Evolutionary conservation across 495 filamentous ascomycete genomes (phyloP).

Genomic region (Aspergillus sparsus): DNA sequence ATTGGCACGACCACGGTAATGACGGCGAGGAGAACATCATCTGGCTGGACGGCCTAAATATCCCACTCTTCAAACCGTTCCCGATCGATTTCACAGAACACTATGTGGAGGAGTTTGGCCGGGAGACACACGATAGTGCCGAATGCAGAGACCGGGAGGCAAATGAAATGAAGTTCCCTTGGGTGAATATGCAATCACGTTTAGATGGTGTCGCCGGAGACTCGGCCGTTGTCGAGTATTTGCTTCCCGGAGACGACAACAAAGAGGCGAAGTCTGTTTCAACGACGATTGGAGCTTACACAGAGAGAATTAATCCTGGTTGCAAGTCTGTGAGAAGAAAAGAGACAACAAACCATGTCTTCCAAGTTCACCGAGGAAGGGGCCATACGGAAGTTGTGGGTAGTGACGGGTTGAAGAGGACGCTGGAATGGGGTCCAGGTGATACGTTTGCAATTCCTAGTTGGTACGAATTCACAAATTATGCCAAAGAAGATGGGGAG

Average conservation of each 20-base stretch:
- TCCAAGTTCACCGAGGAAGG: not conserved
- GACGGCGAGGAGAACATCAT: not conserved
- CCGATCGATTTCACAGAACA: slow-evolving; percentile 1
- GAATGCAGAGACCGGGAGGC: too few species aligned
- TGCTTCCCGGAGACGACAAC: too few species aligned
- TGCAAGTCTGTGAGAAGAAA: too few species aligned
- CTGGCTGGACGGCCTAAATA: slow-evolving; percentile 4
- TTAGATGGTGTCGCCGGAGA: not conserved
- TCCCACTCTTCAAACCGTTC: not conserved
- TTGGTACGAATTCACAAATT: not conserved
- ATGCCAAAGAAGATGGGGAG: too few species aligned
- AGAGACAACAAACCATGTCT: not conserved
- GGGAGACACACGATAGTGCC: not conserved
- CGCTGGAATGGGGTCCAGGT: not conserved
- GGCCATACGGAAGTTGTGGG: not conserved
- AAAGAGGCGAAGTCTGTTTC: not conserved
- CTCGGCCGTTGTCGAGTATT: too few species aligned
- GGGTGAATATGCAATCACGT: not conserved
- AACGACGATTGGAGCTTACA: not conserved
- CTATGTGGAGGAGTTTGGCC: slow-evolving; percentile 2
- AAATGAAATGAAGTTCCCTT: too few species aligned
- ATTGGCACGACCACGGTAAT: slow-evolving; percentile 11
- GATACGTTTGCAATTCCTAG: slow-evolving; percentile 6
- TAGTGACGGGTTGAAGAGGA: not conserved
- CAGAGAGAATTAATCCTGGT: not conserved